A percentile compares a stretch with the other conserved stretches of the same genome.
phyloP scores from a whole-genome alignment of 495 filamentous ascomycete species.

The Bacidia rubella region DNA sequence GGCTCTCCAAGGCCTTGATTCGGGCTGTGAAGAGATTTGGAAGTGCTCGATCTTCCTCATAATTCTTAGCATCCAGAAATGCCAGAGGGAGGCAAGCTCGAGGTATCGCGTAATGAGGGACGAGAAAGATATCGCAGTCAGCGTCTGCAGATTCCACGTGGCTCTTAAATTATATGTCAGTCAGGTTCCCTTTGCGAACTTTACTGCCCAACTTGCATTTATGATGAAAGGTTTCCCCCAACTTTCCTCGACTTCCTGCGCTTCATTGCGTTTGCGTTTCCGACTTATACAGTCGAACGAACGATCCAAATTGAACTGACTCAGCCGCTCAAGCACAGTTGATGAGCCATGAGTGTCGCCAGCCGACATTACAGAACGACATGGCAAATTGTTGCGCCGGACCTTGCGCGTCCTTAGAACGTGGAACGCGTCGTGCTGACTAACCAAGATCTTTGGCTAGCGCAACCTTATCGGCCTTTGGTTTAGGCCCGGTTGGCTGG shows the following conservation, averaged over 20 bases:
- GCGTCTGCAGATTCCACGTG: background rate
- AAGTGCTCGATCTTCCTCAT: background rate
- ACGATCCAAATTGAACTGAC: too few species aligned
- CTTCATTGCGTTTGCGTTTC: slow-evolving; percentile 15
- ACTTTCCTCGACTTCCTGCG: background rate
- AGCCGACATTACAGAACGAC: too few species aligned
- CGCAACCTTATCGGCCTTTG: background rate
- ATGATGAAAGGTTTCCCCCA: slow-evolving; percentile 11
- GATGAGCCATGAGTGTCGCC: too few species aligned
- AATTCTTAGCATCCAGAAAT: slow-evolving; percentile 10
- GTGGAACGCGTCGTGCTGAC: background rate
- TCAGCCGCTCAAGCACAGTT: too few species aligned
- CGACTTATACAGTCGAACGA: too few species aligned
- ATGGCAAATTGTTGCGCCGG: too few species aligned
- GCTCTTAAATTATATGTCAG: background rate
- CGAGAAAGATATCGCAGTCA: background rate
- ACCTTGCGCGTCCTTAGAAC: too few species aligned
- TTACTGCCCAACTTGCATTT: slow-evolving; percentile 5
- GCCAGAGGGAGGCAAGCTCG: slow-evolving; percentile 14
- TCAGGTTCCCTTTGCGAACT: background rate
- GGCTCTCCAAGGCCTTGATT: slow-evolving; percentile 7
- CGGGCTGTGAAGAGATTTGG: slow-evolving; percentile 12
- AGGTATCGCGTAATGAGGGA: slow-evolving; percentile 11
- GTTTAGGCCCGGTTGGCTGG: too few species aligned
- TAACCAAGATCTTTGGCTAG: background rate